These are phyloP conservation scores for Tillandsia fasciculata DNA, from an alignment of 176 grass and related monocot species.

Conservation along the genomic window DNA sequence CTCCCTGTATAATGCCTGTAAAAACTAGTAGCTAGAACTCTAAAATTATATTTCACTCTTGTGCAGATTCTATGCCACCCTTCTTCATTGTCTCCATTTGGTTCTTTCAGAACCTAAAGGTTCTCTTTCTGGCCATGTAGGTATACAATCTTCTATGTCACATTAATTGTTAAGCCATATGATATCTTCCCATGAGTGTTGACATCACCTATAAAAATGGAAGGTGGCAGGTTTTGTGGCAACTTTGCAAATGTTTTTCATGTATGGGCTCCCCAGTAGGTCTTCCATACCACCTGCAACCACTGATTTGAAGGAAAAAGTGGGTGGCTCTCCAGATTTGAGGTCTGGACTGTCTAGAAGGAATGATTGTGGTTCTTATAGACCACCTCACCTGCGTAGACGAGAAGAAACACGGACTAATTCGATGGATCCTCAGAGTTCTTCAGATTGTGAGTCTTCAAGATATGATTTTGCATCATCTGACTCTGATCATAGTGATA, in stretches of 20 bases:
- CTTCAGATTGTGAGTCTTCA: constrained; percentile 61
- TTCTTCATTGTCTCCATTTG: constrained; percentile 79
- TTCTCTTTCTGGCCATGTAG: constrained; percentile 78
- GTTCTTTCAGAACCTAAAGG: constrained; percentile 75
- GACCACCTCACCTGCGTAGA: constrained; percentile 76
- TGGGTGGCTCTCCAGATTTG: constrained; percentile 11
- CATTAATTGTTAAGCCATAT: constrained; percentile 6
- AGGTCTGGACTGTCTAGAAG: constrained; percentile 21
- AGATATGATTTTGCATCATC: constrained; percentile 75
- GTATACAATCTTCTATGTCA: constrained; percentile 25
- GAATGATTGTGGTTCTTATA: constrained; percentile 41
- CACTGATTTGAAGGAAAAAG: constrained; percentile 33
- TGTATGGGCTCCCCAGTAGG: constrained; percentile 51
- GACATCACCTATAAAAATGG: constrained; percentile 38
- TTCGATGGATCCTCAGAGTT: constrained; percentile 28
- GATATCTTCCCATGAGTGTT: constrained; percentile 11
- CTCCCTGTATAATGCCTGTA: too few relatives aligned
- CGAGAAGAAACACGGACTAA: constrained; percentile 31
- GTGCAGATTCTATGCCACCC: constrained; percentile 60
- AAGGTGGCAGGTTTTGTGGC: constrained; percentile 92
- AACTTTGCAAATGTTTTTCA: constrained; percentile 70
- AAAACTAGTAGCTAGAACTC: neutral
- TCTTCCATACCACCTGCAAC: constrained; percentile 30
- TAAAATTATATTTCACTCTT: neutral
- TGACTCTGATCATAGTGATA: constrained; percentile 94